Percentiles rank a stretch among this genome's conserved stretches.
Conservation (phyloP, 2,329 filamentous ascomycete species). For the Arthrobotrys conoides region DNA sequence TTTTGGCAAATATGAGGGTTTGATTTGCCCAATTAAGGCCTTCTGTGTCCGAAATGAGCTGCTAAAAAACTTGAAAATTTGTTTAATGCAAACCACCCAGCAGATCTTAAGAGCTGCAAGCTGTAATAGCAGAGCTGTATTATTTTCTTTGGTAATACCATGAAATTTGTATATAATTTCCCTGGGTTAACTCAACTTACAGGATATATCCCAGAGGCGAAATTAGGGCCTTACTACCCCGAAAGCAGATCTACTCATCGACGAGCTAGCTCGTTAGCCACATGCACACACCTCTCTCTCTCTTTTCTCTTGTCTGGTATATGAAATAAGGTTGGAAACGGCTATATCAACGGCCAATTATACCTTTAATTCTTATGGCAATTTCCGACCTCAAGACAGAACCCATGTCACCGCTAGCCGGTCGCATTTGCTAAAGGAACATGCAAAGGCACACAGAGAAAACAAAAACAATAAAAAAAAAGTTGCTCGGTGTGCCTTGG, state of each 20-base stretch:
- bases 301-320: constrained; percentile 40
- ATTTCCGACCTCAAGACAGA: constrained; percentile 58
- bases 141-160: constrained; percentile 46
- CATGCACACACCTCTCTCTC: constrained; percentile 24
- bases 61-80: constrained; percentile 20
- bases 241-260: constrained; percentile 48
- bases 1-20: constrained; percentile 59
- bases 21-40: constrained; percentile 55
- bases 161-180: constrained; percentile 59
- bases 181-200: constrained; percentile 44
- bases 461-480: constrained; percentile 7
- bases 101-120: constrained; percentile 26
- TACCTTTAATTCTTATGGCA: constrained; percentile 51
- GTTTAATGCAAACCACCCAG: constrained; percentile 34
- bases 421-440: constrained; percentile 17
- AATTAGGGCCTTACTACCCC: constrained; percentile 46
- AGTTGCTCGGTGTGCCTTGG: constrained; percentile 22
- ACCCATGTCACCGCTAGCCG: constrained; percentile 39
- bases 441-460: background rate
- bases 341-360: constrained; percentile 53
- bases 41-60: constrained; percentile 57
- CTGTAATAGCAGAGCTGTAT: constrained; percentile 38
- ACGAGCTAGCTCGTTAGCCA: constrained; percentile 24
- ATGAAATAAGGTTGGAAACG: constrained; percentile 53
- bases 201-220: constrained; percentile 61